Evolutionary conservation across 257 asterid genomes (phyloP).

Genomic region (Eustoma russellianum): DNA sequence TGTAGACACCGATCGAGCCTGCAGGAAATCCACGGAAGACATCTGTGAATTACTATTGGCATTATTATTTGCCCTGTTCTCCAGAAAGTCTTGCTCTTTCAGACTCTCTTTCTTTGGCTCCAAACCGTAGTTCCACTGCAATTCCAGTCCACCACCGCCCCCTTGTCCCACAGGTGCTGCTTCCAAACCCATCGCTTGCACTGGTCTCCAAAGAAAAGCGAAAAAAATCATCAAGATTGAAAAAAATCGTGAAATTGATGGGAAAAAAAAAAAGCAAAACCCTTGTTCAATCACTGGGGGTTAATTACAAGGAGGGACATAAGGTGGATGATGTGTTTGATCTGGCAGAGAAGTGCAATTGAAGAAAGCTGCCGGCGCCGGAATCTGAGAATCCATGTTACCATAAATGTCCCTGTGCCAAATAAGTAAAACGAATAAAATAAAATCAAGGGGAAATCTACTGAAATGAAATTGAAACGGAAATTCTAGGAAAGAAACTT

Average conservation of each 20-base stretch:
- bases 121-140: conserved; percentile 67
- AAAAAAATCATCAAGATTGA: not conserved
- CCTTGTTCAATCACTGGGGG: not conserved
- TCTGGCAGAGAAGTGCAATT: conserved; percentile 59
- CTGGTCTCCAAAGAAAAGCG: conserved; percentile 28
- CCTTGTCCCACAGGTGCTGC: conserved; percentile 60
- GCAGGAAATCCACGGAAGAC: conserved; percentile 71
- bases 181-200: conserved; percentile 74
- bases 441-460: not conserved
- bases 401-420: conserved; percentile 51
- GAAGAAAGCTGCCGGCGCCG: conserved; percentile 61
- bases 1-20: conserved; percentile 84
- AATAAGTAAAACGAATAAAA: no score
- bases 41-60: conserved; percentile 58
- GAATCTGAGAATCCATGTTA: conserved; percentile 73
- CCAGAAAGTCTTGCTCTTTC: conserved; percentile 69
- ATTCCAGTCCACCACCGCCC: conserved; percentile 50
- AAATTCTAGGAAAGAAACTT: conserved; percentile 4
- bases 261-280: not conserved
- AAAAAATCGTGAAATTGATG: not conserved
- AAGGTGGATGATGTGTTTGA: conserved; percentile 74
- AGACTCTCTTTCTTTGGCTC: conserved; percentile 65
- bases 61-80: conserved; percentile 23
- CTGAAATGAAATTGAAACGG: not conserved
- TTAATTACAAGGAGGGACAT: conserved; percentile 69